Conservation (phyloP, 192 early-diverging fungal genomes). For the Coemansia umbellata region DNA sequence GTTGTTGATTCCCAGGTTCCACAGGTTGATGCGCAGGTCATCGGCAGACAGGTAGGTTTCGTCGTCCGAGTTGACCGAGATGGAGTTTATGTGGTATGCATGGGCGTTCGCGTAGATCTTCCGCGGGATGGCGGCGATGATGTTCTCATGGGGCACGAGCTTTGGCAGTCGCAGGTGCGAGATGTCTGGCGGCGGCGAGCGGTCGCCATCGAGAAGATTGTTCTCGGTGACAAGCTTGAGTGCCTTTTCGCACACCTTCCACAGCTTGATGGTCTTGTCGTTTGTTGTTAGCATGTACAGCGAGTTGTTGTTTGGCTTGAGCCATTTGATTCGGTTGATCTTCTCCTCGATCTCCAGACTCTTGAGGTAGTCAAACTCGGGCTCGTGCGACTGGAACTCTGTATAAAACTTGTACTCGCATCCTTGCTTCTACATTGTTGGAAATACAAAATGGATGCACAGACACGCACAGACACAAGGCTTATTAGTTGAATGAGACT, state of each 20-base stretch:
- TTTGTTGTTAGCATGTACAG: conserved; percentile 98
- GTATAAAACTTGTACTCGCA: conserved; percentile 99
- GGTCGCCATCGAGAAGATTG: conserved; percentile 71
- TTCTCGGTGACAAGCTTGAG: conserved; percentile 93
- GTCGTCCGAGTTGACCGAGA: conserved; percentile 97
- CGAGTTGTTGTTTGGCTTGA: conserved; percentile 90
- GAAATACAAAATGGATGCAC: neutral
- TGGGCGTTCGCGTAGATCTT: conserved; percentile 98
- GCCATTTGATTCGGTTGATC: conserved; percentile 99
- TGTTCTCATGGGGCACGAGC: conserved; percentile 90
- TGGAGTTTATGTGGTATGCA: conserved; percentile 99
- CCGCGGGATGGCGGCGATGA: conserved; percentile 90
- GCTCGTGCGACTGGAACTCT: conserved; percentile 99
- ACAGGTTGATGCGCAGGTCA: conserved; percentile 97
- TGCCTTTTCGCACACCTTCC: conserved; percentile 99
- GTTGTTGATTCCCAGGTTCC: conserved; percentile 96
- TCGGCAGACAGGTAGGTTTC: conserved; percentile 98
- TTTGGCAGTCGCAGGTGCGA: conserved; percentile 71
- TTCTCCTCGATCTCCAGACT: conserved; percentile 99
- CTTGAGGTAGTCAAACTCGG: conserved; percentile 99
- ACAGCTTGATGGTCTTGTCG: conserved; percentile 99
- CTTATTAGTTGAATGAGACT: too few species aligned
- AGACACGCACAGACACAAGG: too few species aligned
- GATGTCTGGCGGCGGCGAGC: conserved; percentile 45
- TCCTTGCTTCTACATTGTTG: conserved; percentile 82